These are phyloP conservation scores for Raffaelea deltoideospora DNA, from an alignment of 2,329 filamentous ascomycete genomes.

Conservation along the genomic window DNA sequence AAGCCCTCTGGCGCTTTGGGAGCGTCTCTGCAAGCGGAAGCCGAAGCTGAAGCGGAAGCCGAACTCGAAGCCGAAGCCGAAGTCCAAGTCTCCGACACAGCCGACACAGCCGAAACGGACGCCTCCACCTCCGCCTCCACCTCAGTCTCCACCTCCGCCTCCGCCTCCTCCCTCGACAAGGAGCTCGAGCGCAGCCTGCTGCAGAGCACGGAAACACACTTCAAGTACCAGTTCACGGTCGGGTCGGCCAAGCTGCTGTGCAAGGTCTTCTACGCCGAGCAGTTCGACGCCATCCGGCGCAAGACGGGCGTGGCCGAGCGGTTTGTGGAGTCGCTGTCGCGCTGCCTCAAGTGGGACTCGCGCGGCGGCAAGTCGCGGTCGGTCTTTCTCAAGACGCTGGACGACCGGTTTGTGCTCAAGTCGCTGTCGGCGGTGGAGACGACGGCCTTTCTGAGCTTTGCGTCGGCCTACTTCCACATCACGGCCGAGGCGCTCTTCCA, in stretches of 20 bases:
- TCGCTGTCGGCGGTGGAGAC: constrained; percentile 84
- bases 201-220: constrained; percentile 74
- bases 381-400: constrained; percentile 88
- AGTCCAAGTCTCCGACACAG: not conserved
- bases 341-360: constrained; percentile 95
- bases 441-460: constrained; percentile 85
- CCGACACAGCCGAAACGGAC: constrained; percentile 24
- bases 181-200: constrained; percentile 77
- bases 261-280: constrained; percentile 97
- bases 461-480: constrained; percentile 91
- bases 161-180: no score
- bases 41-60: no score
- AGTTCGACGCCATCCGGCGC: constrained; percentile 84
- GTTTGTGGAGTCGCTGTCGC: constrained; percentile 86
- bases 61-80: constrained; percentile 10
- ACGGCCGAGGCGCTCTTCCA: constrained; percentile 96
- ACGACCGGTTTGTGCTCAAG: constrained; percentile 88
- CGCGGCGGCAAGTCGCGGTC: constrained; percentile 97
- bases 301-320: constrained; percentile 90
- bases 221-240: constrained; percentile 91
- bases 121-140: no score
- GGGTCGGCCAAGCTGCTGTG: constrained; percentile 91
- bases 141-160: no score
- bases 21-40: no score
- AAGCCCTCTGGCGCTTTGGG: no score